These are phyloP conservation scores for Lolium multiflorum DNA, from an alignment of 176 grass and related monocot genomes.

Conservation along the genomic window DNA sequence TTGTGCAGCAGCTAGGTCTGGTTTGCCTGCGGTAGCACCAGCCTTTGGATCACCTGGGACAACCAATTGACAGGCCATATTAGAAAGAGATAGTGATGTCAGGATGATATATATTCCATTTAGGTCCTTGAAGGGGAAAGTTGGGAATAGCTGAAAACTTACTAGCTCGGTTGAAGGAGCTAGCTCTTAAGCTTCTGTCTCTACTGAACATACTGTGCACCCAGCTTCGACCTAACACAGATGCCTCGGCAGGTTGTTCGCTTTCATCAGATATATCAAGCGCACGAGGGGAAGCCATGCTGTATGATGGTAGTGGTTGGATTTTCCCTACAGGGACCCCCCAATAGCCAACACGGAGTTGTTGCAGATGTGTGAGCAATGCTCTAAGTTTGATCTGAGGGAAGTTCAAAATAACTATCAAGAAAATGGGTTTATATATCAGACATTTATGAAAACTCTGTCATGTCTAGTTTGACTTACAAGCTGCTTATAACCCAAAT, in stretches of 20 bases:
- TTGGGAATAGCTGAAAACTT: conserved; percentile 45
- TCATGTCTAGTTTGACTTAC: conserved; percentile 62
- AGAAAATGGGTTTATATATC: conserved; percentile 28
- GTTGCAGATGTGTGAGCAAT: conserved; percentile 92
- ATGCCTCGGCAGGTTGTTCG: conserved; percentile 91
- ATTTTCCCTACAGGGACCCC: conserved; percentile 71
- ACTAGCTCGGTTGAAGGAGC: conserved; percentile 82
- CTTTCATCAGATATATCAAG: conserved; percentile 84
- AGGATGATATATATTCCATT: conserved; percentile 24
- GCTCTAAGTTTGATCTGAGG: conserved; percentile 94
- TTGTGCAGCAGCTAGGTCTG: conserved; percentile 62
- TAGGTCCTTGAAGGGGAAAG: background rate
- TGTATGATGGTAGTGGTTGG: conserved; percentile 55
- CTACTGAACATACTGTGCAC: conserved; percentile 99
- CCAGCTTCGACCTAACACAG: conserved; percentile 94
- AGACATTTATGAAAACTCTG: conserved; percentile 26
- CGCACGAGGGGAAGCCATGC: conserved; percentile 83
- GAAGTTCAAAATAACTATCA: conserved; percentile 36
- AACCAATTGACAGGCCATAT: conserved; percentile 24
- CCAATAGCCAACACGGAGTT: conserved; percentile 95
- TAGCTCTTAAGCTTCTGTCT: conserved; percentile 88
- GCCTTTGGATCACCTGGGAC: conserved; percentile 70
- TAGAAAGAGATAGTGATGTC: conserved; percentile 30
- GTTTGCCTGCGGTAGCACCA: conserved; percentile 62
- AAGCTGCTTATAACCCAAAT: conserved; percentile 96